These are phyloP conservation scores for Auxenochlorella pyrenoidosa DNA, from an alignment of 139 green algal genomes.

Conservation along the genomic window DNA sequence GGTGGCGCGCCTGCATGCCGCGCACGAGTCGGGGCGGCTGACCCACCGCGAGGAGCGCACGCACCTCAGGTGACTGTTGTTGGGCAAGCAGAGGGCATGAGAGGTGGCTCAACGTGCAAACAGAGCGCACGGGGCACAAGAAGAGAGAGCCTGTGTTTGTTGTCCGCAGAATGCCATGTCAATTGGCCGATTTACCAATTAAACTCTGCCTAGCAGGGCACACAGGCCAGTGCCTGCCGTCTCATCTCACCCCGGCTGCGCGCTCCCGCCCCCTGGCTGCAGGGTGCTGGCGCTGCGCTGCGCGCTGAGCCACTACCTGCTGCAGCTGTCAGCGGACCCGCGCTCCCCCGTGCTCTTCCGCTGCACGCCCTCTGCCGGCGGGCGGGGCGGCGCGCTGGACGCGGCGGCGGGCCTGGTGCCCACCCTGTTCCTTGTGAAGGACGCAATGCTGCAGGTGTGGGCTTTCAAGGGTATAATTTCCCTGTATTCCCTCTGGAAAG, in stretches of 20 bases:
- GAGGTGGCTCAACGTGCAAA: too few species aligned
- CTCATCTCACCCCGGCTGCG: too few species aligned
- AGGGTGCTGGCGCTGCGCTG: slow-evolving; percentile 51
- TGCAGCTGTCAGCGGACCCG: slow-evolving; percentile 31
- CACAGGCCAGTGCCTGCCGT: too few species aligned
- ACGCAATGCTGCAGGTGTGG: slow-evolving; percentile 56
- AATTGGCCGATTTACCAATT: too few species aligned
- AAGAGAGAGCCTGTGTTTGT: too few species aligned
- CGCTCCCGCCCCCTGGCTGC: neutral
- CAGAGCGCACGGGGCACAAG: too few species aligned
- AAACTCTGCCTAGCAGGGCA: too few species aligned
- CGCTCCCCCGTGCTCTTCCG: neutral
- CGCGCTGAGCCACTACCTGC: slow-evolving; percentile 54
- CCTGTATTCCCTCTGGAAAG: too few species aligned
- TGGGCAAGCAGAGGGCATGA: too few species aligned
- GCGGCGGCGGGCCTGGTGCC: slow-evolving; percentile 56
- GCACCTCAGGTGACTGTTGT: neutral
- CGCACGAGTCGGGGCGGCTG: neutral
- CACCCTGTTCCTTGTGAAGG: slow-evolving; percentile 64
- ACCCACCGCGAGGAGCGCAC: neutral
- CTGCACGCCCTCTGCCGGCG: neutral
- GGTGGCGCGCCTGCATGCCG: slow-evolving; percentile 5
- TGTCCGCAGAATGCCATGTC: too few species aligned
- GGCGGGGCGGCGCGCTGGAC: neutral
- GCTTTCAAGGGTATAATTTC: too few species aligned